A percentile compares a stretch with the other conserved stretches of the same genome.
Evolutionary conservation across 345 rosid genomes (phyloP).

Genomic region (Sapria himalayana): DNA sequence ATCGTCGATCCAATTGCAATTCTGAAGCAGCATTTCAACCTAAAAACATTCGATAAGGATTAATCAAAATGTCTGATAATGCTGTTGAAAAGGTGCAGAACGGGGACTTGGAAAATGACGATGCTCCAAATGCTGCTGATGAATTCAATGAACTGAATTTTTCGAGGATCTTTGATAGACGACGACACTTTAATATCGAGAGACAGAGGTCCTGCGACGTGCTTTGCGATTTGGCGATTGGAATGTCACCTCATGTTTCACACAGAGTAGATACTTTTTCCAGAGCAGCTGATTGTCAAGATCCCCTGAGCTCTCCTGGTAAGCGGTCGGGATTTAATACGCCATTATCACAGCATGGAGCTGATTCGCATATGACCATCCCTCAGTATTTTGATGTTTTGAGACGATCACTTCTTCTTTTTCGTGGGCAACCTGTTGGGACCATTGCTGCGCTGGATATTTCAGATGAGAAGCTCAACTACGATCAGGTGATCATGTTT

Average conservation of each 20-base stretch:
- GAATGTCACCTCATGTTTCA: slow-evolving; percentile 24
- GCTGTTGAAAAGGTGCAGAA: slow-evolving; percentile 17
- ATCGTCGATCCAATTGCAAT: too few species aligned
- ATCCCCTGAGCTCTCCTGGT: slow-evolving; percentile 28
- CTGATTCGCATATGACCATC: slow-evolving; percentile 46
- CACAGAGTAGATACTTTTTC: slow-evolving; percentile 15
- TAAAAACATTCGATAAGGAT: too few species aligned
- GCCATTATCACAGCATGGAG: slow-evolving; percentile 25
- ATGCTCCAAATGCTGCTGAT: slow-evolving; percentile 10
- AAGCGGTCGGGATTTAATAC: slow-evolving; percentile 44
- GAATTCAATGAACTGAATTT: slow-evolving; percentile 40
- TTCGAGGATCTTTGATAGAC: slow-evolving; percentile 45
- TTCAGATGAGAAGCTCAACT: slow-evolving; percentile 67
- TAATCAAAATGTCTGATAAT: slow-evolving; percentile 19
- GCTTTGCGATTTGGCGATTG: slow-evolving; percentile 24
- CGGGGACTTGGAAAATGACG: slow-evolving; percentile 16
- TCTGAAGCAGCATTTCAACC: too few species aligned
- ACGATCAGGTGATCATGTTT: slow-evolving; percentile 61
- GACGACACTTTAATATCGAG: slow-evolving; percentile 52
- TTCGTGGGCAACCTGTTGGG: slow-evolving; percentile 82
- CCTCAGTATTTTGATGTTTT: slow-evolving; percentile 80
- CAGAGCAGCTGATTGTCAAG: slow-evolving; percentile 17
- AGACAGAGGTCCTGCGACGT: slow-evolving; percentile 61
- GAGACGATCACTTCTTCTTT: slow-evolving; percentile 45
- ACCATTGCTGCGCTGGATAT: slow-evolving; percentile 74